These are phyloP conservation scores for Catunica adiposa DNA, from an alignment of 2,329 filamentous ascomycete species.

Conservation along the genomic window DNA sequence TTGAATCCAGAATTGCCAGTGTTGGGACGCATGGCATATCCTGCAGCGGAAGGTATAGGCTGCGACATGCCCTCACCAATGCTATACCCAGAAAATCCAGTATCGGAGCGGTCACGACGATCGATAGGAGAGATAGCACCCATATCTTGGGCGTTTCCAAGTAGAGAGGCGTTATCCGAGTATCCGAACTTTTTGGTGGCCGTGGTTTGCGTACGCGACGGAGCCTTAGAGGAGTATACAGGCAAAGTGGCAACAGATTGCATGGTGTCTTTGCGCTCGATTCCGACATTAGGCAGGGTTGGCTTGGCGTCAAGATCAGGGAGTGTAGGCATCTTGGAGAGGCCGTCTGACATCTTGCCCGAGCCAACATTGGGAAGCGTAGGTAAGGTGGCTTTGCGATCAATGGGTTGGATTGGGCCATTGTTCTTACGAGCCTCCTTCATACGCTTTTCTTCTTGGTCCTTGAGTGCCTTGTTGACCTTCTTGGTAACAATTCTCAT, in stretches of 20 bases:
- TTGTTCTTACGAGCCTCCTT: conserved; percentile 35
- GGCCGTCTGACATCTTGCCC: conserved; percentile 29
- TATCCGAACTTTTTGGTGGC: conserved; percentile 34
- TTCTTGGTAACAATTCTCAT: conserved; percentile 72
- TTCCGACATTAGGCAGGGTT: conserved; percentile 20
- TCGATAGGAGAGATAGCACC: conserved; percentile 6
- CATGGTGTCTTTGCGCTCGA: conserved; percentile 38
- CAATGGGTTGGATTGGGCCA: conserved; percentile 31
- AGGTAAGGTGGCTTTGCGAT: conserved; percentile 48
- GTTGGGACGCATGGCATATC: conserved; percentile 5
- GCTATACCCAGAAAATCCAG: conserved; percentile 5
- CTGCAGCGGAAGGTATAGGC: conserved; percentile 2
- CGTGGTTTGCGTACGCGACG: conserved; percentile 32
- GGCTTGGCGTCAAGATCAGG: conserved; percentile 25
- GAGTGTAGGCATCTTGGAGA: conserved; percentile 40
- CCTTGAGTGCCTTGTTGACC: conserved; percentile 74
- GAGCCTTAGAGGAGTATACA: conserved; percentile 43
- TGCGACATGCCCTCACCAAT: conserved; percentile 1
- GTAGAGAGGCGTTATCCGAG: conserved; percentile 45
- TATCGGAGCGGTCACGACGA: not conserved
- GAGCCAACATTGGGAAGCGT: conserved; percentile 31
- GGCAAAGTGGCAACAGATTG: conserved; percentile 38
- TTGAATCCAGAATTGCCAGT: not conserved
- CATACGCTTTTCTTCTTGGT: conserved; percentile 48
- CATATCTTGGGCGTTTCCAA: conserved; percentile 36